Evolutionary conservation across 2,329 filamentous ascomycete species (phyloP).

Genomic region (Fusarium napiforme): DNA sequence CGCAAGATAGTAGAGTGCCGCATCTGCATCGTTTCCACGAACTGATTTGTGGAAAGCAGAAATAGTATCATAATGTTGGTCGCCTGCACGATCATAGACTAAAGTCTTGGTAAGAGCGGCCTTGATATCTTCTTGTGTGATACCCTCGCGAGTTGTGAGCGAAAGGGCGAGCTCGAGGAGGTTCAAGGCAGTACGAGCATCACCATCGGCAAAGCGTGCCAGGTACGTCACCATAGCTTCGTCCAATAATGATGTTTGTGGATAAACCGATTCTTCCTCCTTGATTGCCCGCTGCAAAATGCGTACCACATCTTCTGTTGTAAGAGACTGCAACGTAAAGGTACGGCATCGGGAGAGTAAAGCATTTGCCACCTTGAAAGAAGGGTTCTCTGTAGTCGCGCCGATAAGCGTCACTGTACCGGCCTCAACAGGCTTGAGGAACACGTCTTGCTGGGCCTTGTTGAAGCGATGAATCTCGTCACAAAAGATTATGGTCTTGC

Average conservation of each 20-base stretch:
- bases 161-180: conserved; percentile 90
- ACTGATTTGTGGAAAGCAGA: conserved; percentile 97
- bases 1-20: conserved; percentile 91
- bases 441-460: conserved; percentile 94
- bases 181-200: conserved; percentile 92
- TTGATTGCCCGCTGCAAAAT: conserved; percentile 83
- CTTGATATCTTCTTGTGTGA: conserved; percentile 83
- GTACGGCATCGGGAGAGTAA: conserved; percentile 90
- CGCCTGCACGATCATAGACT: conserved; percentile 93
- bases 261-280: conserved; percentile 61
- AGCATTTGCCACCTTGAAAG: conserved; percentile 86
- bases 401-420: conserved; percentile 92
- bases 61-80: conserved; percentile 98
- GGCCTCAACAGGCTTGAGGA: conserved; percentile 89
- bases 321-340: conserved; percentile 84
- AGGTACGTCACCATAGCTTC: conserved; percentile 83
- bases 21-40: conserved; percentile 86
- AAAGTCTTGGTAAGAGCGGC: conserved; percentile 87
- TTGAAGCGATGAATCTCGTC: conserved; percentile 95
- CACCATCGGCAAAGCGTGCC: conserved; percentile 87
- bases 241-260: conserved; percentile 72
- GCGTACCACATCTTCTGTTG: conserved; percentile 73
- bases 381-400: conserved; percentile 96
- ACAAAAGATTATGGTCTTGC: conserved; percentile 96
- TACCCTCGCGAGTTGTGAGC: conserved; percentile 65